Percentiles rank a stretch among this genome's conserved stretches.
phyloP scores from a whole-genome alignment of 225 moss, liverwort and hornwort genomes.

The Takakia lepidozioides region DNA sequence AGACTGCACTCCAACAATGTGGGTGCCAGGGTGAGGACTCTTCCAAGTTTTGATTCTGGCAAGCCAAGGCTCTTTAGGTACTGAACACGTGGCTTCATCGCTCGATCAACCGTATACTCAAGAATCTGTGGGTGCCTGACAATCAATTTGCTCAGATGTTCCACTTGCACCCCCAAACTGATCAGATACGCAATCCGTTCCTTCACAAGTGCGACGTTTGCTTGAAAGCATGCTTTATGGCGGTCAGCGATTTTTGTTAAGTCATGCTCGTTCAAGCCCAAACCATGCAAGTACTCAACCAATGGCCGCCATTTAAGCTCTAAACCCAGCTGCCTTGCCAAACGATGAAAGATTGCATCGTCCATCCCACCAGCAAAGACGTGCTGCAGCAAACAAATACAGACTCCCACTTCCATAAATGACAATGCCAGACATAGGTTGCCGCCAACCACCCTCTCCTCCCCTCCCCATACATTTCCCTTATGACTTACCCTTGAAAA shows the following conservation, averaged over 20 bases:
- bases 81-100: constrained; percentile 47
- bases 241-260: constrained; percentile 46
- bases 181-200: constrained; percentile 55
- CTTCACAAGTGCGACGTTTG: constrained; percentile 44
- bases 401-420: not conserved
- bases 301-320: constrained; percentile 50
- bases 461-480: too few species aligned
- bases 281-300: constrained; percentile 36
- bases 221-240: constrained; percentile 56
- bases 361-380: constrained; percentile 10
- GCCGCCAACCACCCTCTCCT: too few species aligned
- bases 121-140: constrained; percentile 64
- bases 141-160: constrained; percentile 52
- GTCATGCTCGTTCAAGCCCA: constrained; percentile 47
- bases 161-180: constrained; percentile 39
- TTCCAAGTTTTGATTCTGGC: constrained; percentile 52
- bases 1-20: constrained; percentile 59
- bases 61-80: constrained; percentile 60
- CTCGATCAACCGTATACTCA: constrained; percentile 60
- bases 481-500: too few species aligned
- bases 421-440: too few species aligned
- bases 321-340: constrained; percentile 30
- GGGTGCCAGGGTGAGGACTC: constrained; percentile 52
- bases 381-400: constrained; percentile 9
- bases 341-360: constrained; percentile 21